phyloP scores from a whole-genome alignment of 768 basidiomycete species.

The Pisolithus orientalis region DNA sequence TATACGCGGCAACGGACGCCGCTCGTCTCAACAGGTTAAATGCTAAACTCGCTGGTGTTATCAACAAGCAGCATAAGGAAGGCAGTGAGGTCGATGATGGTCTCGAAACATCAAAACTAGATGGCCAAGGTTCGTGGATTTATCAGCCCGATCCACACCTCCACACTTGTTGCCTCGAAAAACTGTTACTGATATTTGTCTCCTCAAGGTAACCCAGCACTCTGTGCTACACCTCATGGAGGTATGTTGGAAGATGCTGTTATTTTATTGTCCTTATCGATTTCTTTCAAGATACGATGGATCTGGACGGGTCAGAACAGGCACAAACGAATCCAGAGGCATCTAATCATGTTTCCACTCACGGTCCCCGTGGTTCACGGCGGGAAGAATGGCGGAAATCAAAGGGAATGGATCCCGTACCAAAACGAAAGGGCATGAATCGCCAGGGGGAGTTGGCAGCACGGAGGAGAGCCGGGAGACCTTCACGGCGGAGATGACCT shows the following conservation, averaged over 20 bases:
- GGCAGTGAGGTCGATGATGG: constrained; percentile 27
- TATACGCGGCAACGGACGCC: constrained; percentile 73
- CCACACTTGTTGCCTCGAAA: not conserved
- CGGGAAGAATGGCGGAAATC: constrained; percentile 78
- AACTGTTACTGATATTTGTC: constrained; percentile 9
- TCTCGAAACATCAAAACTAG: constrained; percentile 22
- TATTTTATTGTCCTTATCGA: not conserved
- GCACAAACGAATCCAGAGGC: constrained; percentile 18
- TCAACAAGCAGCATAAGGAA: constrained; percentile 31
- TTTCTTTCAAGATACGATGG: constrained; percentile 41
- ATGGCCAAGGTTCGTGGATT: constrained; percentile 53
- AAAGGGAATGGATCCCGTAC: constrained; percentile 60
- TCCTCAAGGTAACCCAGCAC: constrained; percentile 14
- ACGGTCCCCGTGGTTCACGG: constrained; percentile 70
- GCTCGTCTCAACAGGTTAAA: constrained; percentile 71
- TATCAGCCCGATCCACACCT: not conserved
- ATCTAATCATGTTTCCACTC: constrained; percentile 59
- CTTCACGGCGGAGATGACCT: constrained; percentile 60
- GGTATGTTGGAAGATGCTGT: constrained; percentile 10
- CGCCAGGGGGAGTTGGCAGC: constrained; percentile 59
- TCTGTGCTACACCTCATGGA: constrained; percentile 10
- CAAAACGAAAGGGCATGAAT: constrained; percentile 52
- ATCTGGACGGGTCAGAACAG: constrained; percentile 35
- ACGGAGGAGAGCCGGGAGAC: constrained; percentile 61
- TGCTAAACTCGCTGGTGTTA: constrained; percentile 50